Conservation (phyloP, 371 early-diverging fungal species). For the Funneliformis caledonium region DNA sequence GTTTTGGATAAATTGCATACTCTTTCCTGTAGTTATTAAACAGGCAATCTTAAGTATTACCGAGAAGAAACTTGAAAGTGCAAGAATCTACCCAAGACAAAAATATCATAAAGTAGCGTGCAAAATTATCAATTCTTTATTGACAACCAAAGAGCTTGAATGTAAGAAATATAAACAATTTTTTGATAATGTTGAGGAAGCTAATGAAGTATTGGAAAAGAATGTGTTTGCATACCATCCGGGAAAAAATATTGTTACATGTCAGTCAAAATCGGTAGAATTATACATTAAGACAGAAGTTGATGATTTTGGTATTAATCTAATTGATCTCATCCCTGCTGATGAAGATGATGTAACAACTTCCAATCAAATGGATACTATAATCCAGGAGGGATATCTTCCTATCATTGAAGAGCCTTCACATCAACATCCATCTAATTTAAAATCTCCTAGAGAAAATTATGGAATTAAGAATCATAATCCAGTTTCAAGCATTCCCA, state of each 20-base stretch:
- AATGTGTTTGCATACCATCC: constrained; percentile 12
- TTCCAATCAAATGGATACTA: background rate
- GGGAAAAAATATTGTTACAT: background rate
- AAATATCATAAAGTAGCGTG: background rate
- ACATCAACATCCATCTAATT: too few species aligned
- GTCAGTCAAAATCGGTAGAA: constrained; percentile 15
- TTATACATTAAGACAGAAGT: background rate
- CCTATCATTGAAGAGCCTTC: too few species aligned
- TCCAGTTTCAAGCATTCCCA: too few species aligned
- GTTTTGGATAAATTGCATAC: constrained; percentile 1
- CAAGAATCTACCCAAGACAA: background rate
- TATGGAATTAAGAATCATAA: too few species aligned
- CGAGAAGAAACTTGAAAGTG: background rate
- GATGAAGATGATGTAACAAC: background rate
- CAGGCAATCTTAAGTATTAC: background rate
- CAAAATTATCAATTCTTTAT: background rate
- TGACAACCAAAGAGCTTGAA: background rate
- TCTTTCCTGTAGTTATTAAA: background rate
- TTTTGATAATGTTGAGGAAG: background rate
- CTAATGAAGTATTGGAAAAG: constrained; percentile 19
- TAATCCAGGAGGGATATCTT: too few species aligned
- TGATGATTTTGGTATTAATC: constrained; percentile 11
- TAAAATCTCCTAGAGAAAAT: too few species aligned
- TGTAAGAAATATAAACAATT: background rate
- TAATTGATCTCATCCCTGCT: background rate